phyloP scores from a whole-genome alignment of 306 rosid species.

The Cotoneaster glaucophyllus region DNA sequence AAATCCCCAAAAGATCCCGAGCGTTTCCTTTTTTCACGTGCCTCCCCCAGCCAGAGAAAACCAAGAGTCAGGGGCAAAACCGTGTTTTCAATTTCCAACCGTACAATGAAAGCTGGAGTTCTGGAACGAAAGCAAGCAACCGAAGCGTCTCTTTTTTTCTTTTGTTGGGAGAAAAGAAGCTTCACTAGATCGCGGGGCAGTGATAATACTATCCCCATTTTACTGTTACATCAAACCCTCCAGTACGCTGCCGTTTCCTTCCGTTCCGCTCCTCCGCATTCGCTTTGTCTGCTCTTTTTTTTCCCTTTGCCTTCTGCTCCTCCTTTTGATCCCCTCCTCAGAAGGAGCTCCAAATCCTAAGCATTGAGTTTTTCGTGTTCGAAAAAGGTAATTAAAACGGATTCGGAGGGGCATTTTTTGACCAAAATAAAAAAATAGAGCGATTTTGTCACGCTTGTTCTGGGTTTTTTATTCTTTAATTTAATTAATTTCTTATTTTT shows the following conservation, averaged over 20 bases:
- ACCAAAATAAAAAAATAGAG: background rate
- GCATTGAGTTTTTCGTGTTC: background rate
- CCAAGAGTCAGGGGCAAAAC: slow-evolving; percentile 18
- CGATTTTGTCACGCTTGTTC: slow-evolving; percentile 7
- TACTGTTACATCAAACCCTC: slow-evolving; percentile 36
- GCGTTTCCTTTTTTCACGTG: slow-evolving; percentile 23
- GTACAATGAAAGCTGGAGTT: background rate
- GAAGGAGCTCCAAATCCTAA: background rate
- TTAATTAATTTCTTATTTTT: background rate
- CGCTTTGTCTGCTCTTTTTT: background rate
- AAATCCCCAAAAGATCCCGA: too few species aligned
- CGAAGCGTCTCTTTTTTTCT: background rate
- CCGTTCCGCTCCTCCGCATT: background rate
- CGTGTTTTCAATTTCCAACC: background rate
- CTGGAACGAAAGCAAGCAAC: background rate
- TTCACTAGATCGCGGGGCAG: slow-evolving; percentile 33
- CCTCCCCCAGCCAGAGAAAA: background rate
- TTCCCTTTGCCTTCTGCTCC: background rate
- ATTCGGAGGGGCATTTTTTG: background rate
- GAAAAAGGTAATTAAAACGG: background rate
- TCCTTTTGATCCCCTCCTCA: background rate
- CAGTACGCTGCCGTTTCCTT: slow-evolving; percentile 3
- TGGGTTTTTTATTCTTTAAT: background rate
- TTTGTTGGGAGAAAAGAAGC: background rate
- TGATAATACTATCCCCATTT: slow-evolving; percentile 6